Evolutionary conservation across 2,329 filamentous ascomycete genomes (phyloP).

Genomic region (Botrytis porri): DNA sequence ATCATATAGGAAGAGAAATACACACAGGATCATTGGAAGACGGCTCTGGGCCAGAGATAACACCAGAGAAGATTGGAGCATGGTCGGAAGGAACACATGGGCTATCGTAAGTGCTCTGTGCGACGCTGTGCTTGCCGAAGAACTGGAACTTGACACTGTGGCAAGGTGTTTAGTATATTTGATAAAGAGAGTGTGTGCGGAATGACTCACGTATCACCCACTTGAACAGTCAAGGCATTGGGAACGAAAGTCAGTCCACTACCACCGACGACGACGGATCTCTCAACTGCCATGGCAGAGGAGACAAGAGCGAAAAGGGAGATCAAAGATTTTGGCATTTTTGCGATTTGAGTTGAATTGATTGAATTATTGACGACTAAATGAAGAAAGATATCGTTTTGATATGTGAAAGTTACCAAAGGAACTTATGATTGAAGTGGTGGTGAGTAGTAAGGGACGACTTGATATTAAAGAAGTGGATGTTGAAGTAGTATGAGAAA

Average conservation of each 20-base stretch:
- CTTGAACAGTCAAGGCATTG: constrained; percentile 57
- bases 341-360: not conserved
- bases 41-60: constrained; percentile 47
- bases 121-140: constrained; percentile 70
- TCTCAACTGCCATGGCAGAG: constrained; percentile 33
- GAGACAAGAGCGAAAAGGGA: not conserved
- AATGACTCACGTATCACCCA: constrained; percentile 46
- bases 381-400: not conserved
- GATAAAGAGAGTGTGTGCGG: constrained; percentile 63
- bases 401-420: not conserved
- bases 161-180: constrained; percentile 40
- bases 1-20: not conserved
- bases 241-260: constrained; percentile 58
- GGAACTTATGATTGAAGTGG: not conserved
- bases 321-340: constrained; percentile 8
- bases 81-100: constrained; percentile 65
- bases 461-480: not conserved
- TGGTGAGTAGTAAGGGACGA: not conserved
- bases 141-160: constrained; percentile 10
- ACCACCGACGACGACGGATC: constrained; percentile 65
- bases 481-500: not conserved
- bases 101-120: constrained; percentile 71
- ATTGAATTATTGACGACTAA: not conserved
- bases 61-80: constrained; percentile 59
- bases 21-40: not conserved